phyloP scores from a whole-genome alignment of 1,139 yeast genomes.

The Nematodospora anomalae region DNA sequence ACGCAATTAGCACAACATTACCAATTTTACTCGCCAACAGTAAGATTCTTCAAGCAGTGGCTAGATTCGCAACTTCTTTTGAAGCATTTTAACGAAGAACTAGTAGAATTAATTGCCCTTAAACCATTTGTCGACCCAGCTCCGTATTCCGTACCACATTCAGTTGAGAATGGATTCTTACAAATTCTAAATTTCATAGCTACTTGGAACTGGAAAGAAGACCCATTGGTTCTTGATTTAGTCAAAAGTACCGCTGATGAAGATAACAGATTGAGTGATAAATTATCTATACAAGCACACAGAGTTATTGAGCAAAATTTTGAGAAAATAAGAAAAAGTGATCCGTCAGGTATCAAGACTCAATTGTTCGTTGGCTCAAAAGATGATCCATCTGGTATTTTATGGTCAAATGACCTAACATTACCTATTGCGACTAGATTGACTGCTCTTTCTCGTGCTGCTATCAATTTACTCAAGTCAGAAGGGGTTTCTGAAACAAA shows the following conservation, averaged over 20 bases:
- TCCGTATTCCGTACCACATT: conserved; percentile 77
- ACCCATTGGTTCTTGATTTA: conserved; percentile 75
- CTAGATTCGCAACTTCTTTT: conserved; percentile 68
- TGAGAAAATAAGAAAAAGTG: conserved; percentile 63
- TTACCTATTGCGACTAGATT: conserved; percentile 83
- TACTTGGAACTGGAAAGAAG: conserved; percentile 93
- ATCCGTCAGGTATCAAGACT: conserved; percentile 77
- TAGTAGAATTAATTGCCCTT: conserved; percentile 77
- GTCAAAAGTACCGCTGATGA: conserved; percentile 48
- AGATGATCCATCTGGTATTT: conserved; percentile 78
- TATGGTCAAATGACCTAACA: conserved; percentile 74
- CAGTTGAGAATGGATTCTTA: conserved; percentile 77
- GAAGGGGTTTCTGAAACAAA: conserved; percentile 47
- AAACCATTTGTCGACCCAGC: conserved; percentile 86
- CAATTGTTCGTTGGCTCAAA: conserved; percentile 83
- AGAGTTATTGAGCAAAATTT: conserved; percentile 67
- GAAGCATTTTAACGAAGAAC: conserved; percentile 71
- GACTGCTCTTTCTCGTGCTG: conserved; percentile 83
- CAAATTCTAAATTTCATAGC: conserved; percentile 71
- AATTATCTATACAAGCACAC: conserved; percentile 59
- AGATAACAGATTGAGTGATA: conserved; percentile 51
- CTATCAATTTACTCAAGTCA: conserved; percentile 51
- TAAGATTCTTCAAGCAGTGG: conserved; percentile 86
- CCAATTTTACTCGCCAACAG: conserved; percentile 76
- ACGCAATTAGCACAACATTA: conserved; percentile 69